Base-by-base conservation (phyloP, 257 asterid genomes). In the Scutellaria barbata region DNA sequence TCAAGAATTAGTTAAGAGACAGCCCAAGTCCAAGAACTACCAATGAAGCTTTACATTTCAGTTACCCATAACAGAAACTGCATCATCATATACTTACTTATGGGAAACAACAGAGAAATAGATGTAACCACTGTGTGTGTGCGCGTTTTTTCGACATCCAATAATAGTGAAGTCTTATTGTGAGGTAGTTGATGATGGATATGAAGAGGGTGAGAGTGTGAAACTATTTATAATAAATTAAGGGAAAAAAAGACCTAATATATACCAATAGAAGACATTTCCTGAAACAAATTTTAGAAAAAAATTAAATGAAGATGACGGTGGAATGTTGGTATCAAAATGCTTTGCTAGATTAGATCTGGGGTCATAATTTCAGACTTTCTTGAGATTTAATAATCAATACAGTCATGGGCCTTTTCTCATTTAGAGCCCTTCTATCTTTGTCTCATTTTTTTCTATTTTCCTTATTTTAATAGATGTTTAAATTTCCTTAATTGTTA, bases 311-410 rank as follows among this genome's bases (percentile, higher is more conserved):
- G 80, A 61, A 54, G 66, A 74, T 55, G 83, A 61, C 46, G 96
- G 81, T 84, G 77, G 80, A 81, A 84, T 81, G 94, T 85, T 82
- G 83, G 85, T 75, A 47, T 84, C 92, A 77, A 75, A 18, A 73
- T 71, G 71, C 41, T 43, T 60, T 74, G 62, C 66, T 54, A 47
- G 69, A 77, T 73, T 59, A 73, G 87, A 81, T 83, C 85, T 80
- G 85, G 66, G 66, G n/a, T 74, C 74, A 73, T 66, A 54, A 79
- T 79, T 76, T 78, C 75, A 66, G 43, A 61, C 68, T 72, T 63
- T 62, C 68, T 63, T 50, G 54, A 71, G 66, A 79, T 69, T 71
- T 81, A 66, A 72, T 74, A 75, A 63, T 69, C 25, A n/a, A 73
- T 39, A 25, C 45, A 70, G 16, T 51, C 76, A 75, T 66, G 83